These are phyloP conservation scores for Neonectria faginata DNA, from an alignment of 2,329 filamentous ascomycete species.

Conservation along the genomic window DNA sequence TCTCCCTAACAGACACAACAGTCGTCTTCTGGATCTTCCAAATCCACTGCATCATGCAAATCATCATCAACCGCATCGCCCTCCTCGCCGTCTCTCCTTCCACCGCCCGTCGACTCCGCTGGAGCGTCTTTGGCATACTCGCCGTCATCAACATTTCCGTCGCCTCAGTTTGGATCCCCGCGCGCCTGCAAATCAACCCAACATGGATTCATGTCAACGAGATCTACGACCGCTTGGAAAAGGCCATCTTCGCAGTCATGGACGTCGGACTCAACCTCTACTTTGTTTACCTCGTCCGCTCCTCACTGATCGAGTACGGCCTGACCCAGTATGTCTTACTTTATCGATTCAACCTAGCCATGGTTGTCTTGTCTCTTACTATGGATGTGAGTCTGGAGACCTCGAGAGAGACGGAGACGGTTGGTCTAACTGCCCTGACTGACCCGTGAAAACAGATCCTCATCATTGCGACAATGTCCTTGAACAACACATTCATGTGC, in stretches of 20 bases:
- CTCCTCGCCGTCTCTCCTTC: conserved; percentile 56
- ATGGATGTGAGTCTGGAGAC: conserved; percentile 43
- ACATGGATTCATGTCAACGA: conserved; percentile 57
- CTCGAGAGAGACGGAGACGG: not conserved
- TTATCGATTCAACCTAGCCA: conserved; percentile 51
- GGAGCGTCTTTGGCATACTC: conserved; percentile 56
- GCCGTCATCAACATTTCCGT: conserved; percentile 61
- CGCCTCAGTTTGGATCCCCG: conserved; percentile 63
- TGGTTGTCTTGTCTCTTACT: conserved; percentile 47
- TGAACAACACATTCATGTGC: conserved; percentile 41
- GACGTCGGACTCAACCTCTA: conserved; percentile 61
- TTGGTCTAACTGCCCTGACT: not conserved
- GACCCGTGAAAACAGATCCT: conserved; percentile 33
- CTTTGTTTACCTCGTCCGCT: conserved; percentile 58
- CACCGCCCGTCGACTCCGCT: conserved; percentile 56
- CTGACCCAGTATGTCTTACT: conserved; percentile 61
- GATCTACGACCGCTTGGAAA: conserved; percentile 63
- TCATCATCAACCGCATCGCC: conserved; percentile 63
- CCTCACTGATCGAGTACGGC: conserved; percentile 59
- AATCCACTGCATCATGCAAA: conserved; percentile 59
- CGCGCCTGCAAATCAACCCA: conserved; percentile 55
- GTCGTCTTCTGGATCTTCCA: conserved; percentile 52
- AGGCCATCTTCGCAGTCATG: conserved; percentile 59
- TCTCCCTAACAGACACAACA: conserved; percentile 37
- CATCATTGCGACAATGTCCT: conserved; percentile 43